Conservation (phyloP, 495 filamentous ascomycete genomes). For the Aspergillus avenaceus region DNA sequence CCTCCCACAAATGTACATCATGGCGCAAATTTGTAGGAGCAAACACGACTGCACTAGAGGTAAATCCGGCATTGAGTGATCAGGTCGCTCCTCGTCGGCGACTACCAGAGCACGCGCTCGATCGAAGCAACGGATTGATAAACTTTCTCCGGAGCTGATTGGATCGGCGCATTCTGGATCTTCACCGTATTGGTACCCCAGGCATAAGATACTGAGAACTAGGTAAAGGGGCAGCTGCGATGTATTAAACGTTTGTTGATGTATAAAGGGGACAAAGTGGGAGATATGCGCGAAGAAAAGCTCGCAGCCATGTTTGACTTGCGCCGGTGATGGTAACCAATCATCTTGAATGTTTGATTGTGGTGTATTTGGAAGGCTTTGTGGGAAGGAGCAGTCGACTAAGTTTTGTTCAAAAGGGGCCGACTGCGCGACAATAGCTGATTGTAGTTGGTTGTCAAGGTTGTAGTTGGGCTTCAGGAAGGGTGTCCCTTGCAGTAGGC, state of each 20-base stretch:
- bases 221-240: constrained; percentile 15
- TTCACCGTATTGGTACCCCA: constrained; percentile 34
- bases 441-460: constrained; percentile 6
- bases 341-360: constrained; percentile 11
- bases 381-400: neutral
- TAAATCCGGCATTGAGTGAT: constrained; percentile 9
- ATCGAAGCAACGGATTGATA: constrained; percentile 30
- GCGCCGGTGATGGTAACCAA: constrained; percentile 20
- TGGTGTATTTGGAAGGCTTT: neutral
- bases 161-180: constrained; percentile 27
- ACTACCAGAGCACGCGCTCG: constrained; percentile 22
- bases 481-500: constrained; percentile 13
- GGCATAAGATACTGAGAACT: constrained; percentile 29
- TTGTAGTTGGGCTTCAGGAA: constrained; percentile 9
- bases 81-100: constrained; percentile 10
- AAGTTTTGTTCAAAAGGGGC: constrained; percentile 1
- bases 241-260: constrained; percentile 27
- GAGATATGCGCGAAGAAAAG: constrained; percentile 30
- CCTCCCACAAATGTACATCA: constrained; percentile 34
- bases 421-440: neutral
- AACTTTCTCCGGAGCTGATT: constrained; percentile 19
- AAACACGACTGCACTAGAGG: constrained; percentile 26
- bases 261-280: constrained; percentile 31
- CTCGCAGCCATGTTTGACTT: constrained; percentile 23
- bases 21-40: constrained; percentile 31